Evolutionary conservation across 2,329 filamentous ascomycete genomes (phyloP).

Genomic region (Drechslerella dactyloides): DNA sequence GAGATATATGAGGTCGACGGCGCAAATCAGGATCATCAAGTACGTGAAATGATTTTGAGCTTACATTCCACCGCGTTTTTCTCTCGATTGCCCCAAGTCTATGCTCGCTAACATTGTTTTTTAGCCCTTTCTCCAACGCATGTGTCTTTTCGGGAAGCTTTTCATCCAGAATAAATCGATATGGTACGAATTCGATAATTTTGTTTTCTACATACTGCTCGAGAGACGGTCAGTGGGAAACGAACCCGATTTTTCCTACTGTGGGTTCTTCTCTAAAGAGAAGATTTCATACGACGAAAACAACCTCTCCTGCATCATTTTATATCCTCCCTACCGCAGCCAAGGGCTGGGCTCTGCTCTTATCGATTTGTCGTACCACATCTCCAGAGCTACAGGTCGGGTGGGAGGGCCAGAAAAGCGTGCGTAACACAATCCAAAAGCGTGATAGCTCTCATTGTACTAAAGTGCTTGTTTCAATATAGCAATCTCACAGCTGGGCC

Average conservation of each 20-base stretch:
- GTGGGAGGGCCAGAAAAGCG: conserved; percentile 91
- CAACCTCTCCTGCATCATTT: conserved; percentile 92
- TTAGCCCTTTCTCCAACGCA: conserved; percentile 87
- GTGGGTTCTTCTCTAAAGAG: conserved; percentile 97
- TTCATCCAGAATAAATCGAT: conserved; percentile 98
- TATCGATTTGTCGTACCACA: conserved; percentile 92
- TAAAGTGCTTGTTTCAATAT: background rate
- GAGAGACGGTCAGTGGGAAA: conserved; percentile 65
- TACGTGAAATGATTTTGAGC: conserved; percentile 55
- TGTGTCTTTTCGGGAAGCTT: conserved; percentile 94
- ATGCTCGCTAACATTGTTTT: conserved; percentile 10
- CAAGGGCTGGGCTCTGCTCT: conserved; percentile 85
- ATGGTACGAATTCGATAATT: conserved; percentile 93
- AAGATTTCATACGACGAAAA: conserved; percentile 99
- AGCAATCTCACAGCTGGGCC: conserved; percentile 54
- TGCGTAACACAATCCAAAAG: conserved; percentile 18
- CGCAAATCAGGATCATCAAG: conserved; percentile 70
- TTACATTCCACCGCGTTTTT: background rate
- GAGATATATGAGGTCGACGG: conserved; percentile 93
- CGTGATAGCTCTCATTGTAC: conserved; percentile 1
- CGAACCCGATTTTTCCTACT: conserved; percentile 68
- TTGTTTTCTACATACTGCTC: conserved; percentile 91
- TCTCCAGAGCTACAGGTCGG: conserved; percentile 80
- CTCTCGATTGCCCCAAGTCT: background rate
- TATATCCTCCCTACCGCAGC: conserved; percentile 94